Percentiles rank a stretch among this genome's conserved stretches.
Conservation (phyloP, 202 grass and related monocot species). For the Hordeum pubiflorum region DNA sequence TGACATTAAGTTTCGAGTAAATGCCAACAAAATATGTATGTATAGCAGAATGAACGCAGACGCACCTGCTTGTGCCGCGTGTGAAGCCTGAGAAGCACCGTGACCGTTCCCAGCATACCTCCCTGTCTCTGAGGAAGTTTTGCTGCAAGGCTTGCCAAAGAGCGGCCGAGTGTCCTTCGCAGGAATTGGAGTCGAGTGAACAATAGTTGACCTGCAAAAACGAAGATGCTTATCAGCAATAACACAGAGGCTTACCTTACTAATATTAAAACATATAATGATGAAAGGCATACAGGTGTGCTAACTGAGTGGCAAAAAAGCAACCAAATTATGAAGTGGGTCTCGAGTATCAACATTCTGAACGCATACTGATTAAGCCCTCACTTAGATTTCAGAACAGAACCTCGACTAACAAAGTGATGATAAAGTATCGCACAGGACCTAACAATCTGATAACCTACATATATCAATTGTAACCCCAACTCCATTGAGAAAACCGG, state of each 20-base stretch:
- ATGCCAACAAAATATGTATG: background rate
- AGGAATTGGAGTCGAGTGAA: slow-evolving; percentile 71
- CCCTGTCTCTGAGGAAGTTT: slow-evolving; percentile 26
- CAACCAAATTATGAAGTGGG: background rate
- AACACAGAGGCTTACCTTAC: background rate
- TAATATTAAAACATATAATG: background rate
- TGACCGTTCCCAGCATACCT: slow-evolving; percentile 26
- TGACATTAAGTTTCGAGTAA: background rate
- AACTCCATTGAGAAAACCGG: background rate
- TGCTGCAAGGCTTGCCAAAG: slow-evolving; percentile 15
- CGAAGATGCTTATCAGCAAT: slow-evolving; percentile 9
- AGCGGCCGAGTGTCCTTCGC: slow-evolving; percentile 26
- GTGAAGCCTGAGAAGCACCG: slow-evolving; percentile 31
- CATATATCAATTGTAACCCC: background rate
- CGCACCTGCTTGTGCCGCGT: slow-evolving; percentile 56
- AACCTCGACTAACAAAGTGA: background rate
- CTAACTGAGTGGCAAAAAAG: background rate
- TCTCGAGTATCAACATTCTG: background rate
- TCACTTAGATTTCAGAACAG: background rate
- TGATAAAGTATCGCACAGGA: background rate
- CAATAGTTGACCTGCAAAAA: slow-evolving; percentile 68
- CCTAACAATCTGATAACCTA: background rate
- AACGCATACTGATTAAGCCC: background rate
- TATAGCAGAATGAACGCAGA: background rate
- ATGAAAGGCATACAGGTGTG: background rate